Conservation (phyloP, 305 asterid genomes). For the Striga hermonthica region DNA sequence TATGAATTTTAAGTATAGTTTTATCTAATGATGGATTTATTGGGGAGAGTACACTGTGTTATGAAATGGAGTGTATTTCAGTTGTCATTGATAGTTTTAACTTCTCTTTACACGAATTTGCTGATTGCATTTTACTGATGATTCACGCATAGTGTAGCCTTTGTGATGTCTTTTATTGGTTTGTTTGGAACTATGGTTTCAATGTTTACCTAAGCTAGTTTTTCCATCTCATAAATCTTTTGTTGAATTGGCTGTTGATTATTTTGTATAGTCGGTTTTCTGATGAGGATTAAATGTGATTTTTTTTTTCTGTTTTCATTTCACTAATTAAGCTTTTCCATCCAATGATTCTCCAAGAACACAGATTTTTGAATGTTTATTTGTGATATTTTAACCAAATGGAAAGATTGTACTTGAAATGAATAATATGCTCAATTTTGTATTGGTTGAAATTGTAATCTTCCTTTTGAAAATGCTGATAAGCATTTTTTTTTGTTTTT, state of each 20-base stretch:
- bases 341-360: not conserved
- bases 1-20: slow-evolving; percentile 9
- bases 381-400: slow-evolving; percentile 7
- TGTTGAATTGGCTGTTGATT: not conserved
- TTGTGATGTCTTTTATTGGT: slow-evolving; percentile 20
- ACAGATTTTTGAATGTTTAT: not conserved
- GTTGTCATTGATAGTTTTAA: slow-evolving; percentile 2
- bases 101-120: slow-evolving; percentile 12
- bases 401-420: slow-evolving; percentile 5
- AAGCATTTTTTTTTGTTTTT: slow-evolving; percentile 2
- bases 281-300: not conserved
- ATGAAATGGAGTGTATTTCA: slow-evolving; percentile 1
- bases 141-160: not conserved
- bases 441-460: not conserved
- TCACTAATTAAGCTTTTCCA: not conserved
- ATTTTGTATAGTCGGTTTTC: not conserved
- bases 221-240: not conserved
- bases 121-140: slow-evolving; percentile 25
- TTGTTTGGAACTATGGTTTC: slow-evolving; percentile 17
- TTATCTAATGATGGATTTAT: slow-evolving; percentile 9
- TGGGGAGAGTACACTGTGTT: not conserved
- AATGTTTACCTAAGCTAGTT: not conserved
- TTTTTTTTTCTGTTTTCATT: not conserved
- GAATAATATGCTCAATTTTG: not conserved
- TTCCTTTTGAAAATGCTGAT: slow-evolving; percentile 7